These are phyloP conservation scores for Solanum pennellii DNA, from an alignment of 257 asterid genomes.

Conservation along the genomic window DNA sequence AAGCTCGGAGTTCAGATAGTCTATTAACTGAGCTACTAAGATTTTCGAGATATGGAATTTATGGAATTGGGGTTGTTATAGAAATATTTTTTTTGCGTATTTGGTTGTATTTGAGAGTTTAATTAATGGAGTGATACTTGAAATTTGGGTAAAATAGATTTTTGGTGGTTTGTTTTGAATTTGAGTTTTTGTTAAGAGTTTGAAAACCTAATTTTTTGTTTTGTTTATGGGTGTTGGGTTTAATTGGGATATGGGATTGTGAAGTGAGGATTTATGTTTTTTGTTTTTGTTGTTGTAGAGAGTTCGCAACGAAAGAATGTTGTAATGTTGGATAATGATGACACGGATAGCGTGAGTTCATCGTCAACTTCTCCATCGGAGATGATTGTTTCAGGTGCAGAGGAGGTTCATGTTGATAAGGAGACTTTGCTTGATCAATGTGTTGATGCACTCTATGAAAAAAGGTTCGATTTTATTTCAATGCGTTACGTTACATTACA, in stretches of 20 bases:
- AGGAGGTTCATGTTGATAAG: conserved; percentile 50
- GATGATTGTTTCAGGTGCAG: conserved; percentile 21
- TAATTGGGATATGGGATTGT: not conserved
- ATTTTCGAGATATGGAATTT: not conserved
- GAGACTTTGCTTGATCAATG: conserved; percentile 62
- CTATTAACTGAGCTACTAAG: not conserved
- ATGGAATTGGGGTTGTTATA: not conserved
- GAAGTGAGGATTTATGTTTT: not conserved
- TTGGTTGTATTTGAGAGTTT: not conserved
- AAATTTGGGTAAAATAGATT: not conserved
- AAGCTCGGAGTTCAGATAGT: not conserved
- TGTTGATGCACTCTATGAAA: conserved; percentile 72
- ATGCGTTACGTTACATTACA: not conserved
- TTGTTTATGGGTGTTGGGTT: not conserved
- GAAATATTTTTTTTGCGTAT: not conserved
- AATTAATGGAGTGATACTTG: not conserved
- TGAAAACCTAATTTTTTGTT: not conserved
- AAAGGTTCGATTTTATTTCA: conserved; percentile 38
- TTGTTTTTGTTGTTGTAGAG: conserved; percentile 15
- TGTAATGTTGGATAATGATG: conserved; percentile 76
- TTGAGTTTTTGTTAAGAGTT: not conserved
- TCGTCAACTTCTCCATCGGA: conserved; percentile 44
- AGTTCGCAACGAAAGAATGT: conserved; percentile 62
- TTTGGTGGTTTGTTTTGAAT: not conserved
- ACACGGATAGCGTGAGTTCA: conserved; percentile 56